Evolutionary conservation across 371 early-diverging fungal species (phyloP).

Genomic region (Lichtheimia ornata): DNA sequence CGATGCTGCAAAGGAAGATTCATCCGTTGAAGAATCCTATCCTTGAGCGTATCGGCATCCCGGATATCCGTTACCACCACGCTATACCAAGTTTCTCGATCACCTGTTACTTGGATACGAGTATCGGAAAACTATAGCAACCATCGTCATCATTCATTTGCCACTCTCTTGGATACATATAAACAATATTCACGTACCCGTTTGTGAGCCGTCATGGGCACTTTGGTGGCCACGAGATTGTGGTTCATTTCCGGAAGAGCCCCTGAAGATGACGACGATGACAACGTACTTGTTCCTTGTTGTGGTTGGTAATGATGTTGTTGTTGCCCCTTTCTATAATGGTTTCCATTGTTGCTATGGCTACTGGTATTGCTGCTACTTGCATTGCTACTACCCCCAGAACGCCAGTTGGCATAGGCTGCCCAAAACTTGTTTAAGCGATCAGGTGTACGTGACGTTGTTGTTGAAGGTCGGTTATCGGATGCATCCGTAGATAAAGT

Average conservation of each 20-base stretch:
- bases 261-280: slow-evolving; percentile 10
- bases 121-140: slow-evolving; percentile 24
- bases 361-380: no score
- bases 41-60: slow-evolving; percentile 48
- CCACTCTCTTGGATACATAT: neutral
- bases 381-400: neutral
- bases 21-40: slow-evolving; percentile 50
- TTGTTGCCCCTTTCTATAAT: slow-evolving; percentile 1
- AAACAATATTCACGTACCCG: slow-evolving; percentile 1
- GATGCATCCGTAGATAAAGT: slow-evolving; percentile 14
- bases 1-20: slow-evolving; percentile 8
- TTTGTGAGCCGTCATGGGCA: slow-evolving; percentile 3
- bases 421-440: slow-evolving; percentile 43
- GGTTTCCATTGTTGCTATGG: slow-evolving; percentile 2
- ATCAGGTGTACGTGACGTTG: slow-evolving; percentile 45
- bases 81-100: slow-evolving; percentile 60
- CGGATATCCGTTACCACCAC: slow-evolving; percentile 55
- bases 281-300: neutral
- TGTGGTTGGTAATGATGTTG: neutral
- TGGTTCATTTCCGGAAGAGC: neutral
- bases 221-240: neutral
- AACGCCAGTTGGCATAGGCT: slow-evolving; percentile 38
- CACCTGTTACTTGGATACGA: slow-evolving; percentile 57
- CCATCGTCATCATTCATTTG: neutral
- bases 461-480: slow-evolving; percentile 38